Evolutionary conservation across 2,329 filamentous ascomycete genomes (phyloP).

Genomic region (Uncinocarpus reesii): DNA sequence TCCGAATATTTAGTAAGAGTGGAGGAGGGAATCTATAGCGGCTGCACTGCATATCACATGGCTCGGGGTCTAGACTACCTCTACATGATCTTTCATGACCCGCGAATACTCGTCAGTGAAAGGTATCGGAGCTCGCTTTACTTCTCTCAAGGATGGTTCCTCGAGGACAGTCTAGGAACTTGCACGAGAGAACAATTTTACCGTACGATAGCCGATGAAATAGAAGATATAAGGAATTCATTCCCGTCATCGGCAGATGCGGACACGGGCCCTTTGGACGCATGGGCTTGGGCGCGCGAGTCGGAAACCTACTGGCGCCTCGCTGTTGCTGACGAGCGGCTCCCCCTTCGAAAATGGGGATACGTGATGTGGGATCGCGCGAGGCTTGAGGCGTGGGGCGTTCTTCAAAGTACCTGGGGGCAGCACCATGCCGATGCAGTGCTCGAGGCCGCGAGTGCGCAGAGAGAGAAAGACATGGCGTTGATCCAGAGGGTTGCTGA

Average conservation of each 20-base stretch:
- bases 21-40: not conserved
- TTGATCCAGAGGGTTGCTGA: not conserved
- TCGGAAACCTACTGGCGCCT: not conserved
- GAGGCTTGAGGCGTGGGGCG: slow-evolving; percentile 10
- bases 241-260: not conserved
- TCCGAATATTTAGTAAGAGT: not conserved
- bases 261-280: not conserved
- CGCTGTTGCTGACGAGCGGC: not conserved
- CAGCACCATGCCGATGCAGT: not conserved
- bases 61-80: not conserved
- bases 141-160: not conserved
- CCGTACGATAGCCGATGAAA: not conserved
- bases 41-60: not conserved
- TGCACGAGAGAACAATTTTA: not conserved
- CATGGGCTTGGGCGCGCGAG: slow-evolving; percentile 2
- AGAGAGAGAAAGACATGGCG: not conserved
- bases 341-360: slow-evolving; percentile 10
- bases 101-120: not conserved
- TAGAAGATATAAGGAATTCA: not conserved
- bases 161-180: not conserved
- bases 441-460: not conserved
- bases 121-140: not conserved
- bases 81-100: not conserved
- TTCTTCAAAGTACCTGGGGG: slow-evolving; percentile 2
- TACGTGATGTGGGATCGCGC: slow-evolving; percentile 13